phyloP scores from a whole-genome alignment of 2,329 filamentous ascomycete genomes.

The Fulvia fulva region DNA sequence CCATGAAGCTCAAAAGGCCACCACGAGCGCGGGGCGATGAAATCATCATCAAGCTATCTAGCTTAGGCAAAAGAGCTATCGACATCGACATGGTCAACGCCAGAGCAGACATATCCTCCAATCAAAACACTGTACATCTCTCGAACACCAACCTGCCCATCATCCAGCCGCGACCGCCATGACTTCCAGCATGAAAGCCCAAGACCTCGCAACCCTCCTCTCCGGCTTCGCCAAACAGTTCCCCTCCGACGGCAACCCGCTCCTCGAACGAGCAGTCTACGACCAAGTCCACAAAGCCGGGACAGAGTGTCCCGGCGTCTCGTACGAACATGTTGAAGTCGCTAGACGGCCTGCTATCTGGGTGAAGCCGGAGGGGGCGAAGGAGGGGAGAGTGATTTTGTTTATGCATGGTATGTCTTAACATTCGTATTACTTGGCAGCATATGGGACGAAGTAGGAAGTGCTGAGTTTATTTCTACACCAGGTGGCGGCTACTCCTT shows the following conservation, averaged over 20 bases:
- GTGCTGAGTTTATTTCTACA: background rate
- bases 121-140: too few species aligned
- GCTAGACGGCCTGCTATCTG: conserved; percentile 22
- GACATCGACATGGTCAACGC: background rate
- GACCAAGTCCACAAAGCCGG: conserved; percentile 24
- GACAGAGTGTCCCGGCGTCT: conserved; percentile 21
- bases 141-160: background rate
- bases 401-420: conserved; percentile 12
- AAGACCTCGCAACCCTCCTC: conserved; percentile 21
- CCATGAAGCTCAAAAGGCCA: background rate
- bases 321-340: conserved; percentile 20
- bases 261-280: conserved; percentile 22
- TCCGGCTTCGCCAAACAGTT: conserved; percentile 15
- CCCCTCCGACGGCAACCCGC: conserved; percentile 17
- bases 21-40: conserved; percentile 4
- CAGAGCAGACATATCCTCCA: background rate
- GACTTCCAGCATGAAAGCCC: conserved; percentile 27
- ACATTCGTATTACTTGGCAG: too few species aligned
- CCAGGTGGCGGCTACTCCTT: conserved; percentile 26
- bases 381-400: conserved; percentile 21
- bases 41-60: background rate
- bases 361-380: conserved; percentile 19
- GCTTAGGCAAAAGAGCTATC: background rate
- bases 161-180: conserved; percentile 17
- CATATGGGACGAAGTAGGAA: background rate